Percentiles rank a stretch among this genome's conserved stretches.
phyloP scores from a whole-genome alignment of 495 filamentous ascomycete species.

The Daldinia caldariorum region DNA sequence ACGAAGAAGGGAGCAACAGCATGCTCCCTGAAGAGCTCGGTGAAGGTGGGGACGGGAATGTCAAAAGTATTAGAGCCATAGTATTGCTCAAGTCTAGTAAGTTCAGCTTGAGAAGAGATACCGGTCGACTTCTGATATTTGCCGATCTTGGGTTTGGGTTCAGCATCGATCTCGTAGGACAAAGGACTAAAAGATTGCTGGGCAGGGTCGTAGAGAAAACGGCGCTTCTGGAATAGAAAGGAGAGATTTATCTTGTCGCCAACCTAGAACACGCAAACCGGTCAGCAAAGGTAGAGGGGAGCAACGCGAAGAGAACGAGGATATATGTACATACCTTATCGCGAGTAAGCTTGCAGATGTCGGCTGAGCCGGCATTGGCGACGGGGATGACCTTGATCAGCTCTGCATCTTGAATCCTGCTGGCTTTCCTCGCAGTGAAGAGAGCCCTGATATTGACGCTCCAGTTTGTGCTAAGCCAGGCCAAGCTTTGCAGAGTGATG shows the following conservation, averaged over 20 bases:
- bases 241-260: slow-evolving; percentile 79
- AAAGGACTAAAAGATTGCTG: slow-evolving; percentile 79
- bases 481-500: slow-evolving; percentile 83
- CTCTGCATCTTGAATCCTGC: slow-evolving; percentile 77
- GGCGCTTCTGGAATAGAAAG: slow-evolving; percentile 97
- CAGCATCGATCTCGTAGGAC: slow-evolving; percentile 82
- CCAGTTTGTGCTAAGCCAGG: slow-evolving; percentile 98
- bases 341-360: slow-evolving; percentile 82
- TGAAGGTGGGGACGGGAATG: slow-evolving; percentile 94
- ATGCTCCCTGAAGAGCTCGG: slow-evolving; percentile 97
- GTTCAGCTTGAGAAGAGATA: slow-evolving; percentile 73
- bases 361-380: slow-evolving; percentile 86
- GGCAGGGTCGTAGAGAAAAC: slow-evolving; percentile 84
- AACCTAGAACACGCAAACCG: slow-evolving; percentile 54
- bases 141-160: slow-evolving; percentile 79
- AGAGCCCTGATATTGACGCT: slow-evolving; percentile 83
- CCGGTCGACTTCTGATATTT: slow-evolving; percentile 82
- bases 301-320: neutral
- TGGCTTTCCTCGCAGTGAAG: slow-evolving; percentile 81
- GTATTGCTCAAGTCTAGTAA: slow-evolving; percentile 82
- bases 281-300: slow-evolving; percentile 19
- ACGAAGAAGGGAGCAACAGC: slow-evolving; percentile 99
- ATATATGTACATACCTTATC: slow-evolving; percentile 65
- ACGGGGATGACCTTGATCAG: slow-evolving; percentile 94
- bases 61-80: slow-evolving; percentile 98